phyloP scores from a whole-genome alignment of 768 basidiomycete species.

The Rhodosporidiobolus odoratus region DNA sequence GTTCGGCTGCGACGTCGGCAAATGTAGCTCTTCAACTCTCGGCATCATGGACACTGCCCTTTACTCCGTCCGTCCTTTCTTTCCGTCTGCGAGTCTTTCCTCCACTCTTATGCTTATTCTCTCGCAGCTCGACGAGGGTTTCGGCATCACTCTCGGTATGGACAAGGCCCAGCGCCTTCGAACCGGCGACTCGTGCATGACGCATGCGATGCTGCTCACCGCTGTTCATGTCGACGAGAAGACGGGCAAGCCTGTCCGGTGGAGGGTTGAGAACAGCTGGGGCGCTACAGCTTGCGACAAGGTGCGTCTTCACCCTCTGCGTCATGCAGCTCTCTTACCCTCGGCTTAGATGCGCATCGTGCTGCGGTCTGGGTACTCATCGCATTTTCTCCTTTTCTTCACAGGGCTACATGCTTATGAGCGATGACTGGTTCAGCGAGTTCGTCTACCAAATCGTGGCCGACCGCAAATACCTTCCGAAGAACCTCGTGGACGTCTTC shows the following conservation, averaged over 20 bases:
- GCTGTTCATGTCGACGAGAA: constrained; percentile 25
- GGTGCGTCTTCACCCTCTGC: constrained; percentile 44
- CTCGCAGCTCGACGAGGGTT: constrained; percentile 58
- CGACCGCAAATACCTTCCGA: constrained; percentile 52
- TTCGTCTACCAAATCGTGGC: constrained; percentile 86
- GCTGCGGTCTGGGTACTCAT: not conserved
- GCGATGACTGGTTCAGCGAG: constrained; percentile 84
- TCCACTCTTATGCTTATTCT: not conserved
- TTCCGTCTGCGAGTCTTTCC: not conserved
- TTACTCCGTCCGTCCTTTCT: not conserved
- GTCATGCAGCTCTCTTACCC: not conserved
- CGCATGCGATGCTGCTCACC: constrained; percentile 60
- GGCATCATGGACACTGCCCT: constrained; percentile 79
- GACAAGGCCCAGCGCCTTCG: constrained; percentile 79
- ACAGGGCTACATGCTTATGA: constrained; percentile 79
- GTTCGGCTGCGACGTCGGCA: constrained; percentile 94
- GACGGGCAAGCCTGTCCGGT: constrained; percentile 69
- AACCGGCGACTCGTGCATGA: constrained; percentile 82
- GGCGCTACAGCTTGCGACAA: constrained; percentile 68
- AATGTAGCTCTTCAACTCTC: constrained; percentile 62
- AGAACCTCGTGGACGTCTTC: constrained; percentile 72
- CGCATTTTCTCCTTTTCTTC: not conserved
- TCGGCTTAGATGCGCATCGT: too few relatives aligned
- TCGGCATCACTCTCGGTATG: constrained; percentile 71
- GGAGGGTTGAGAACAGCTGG: constrained; percentile 98